Evolutionary conservation across 1,284 basidiomycete genomes (phyloP), one percentile per base, ranked within the genome.

Genomic region (Pseudozyma tsukubaensis): DNA sequence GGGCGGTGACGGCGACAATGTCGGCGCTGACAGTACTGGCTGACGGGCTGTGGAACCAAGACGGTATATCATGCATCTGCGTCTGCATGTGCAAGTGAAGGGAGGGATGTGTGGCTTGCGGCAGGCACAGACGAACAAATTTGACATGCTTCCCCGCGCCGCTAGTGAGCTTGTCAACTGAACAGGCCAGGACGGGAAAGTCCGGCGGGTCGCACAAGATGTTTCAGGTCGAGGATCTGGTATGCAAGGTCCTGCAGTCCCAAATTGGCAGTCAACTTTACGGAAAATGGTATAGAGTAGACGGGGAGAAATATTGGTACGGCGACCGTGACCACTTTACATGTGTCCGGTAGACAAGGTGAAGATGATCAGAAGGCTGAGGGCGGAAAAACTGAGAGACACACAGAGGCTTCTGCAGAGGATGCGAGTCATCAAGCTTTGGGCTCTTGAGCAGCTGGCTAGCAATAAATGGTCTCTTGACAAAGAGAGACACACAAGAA

Each of bases 1-100:
- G 11, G n/a, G 18, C 24, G 43, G 43, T 32, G 24, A 10, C 32
- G n/a, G n/a, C 36, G 14, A 37, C 36, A 14, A 37, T 37, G 36
- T 37, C 14, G 9, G 36, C 8, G 36, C 8, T 9, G 36, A 37
- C 9, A 37, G 36, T 37, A 34, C 10, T 50, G 48, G 36, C 48
- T 50, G 48, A 50, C 48, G 48, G 48, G 48, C 45, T 47, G 21
- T 29, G 45, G 19, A 47, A 47, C 45, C n/a, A 7, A 12, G n/a
- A 29, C 45, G 45, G 45, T 19, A 47, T 32, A 50, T 19, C 14
- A 37, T 43, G 11, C 10, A 18, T 13, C 40, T 7, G 40, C 12
- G 40, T n/a, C 12, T 9, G 40, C 40, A 6, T 43, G 40, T 10
- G n/a, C 40, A 10, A 43, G n/a, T 43, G 40, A 11, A 10, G 40